phyloP scores from a whole-genome alignment of 2,329 filamentous ascomycete species.

The Colletotrichum godetiae region DNA sequence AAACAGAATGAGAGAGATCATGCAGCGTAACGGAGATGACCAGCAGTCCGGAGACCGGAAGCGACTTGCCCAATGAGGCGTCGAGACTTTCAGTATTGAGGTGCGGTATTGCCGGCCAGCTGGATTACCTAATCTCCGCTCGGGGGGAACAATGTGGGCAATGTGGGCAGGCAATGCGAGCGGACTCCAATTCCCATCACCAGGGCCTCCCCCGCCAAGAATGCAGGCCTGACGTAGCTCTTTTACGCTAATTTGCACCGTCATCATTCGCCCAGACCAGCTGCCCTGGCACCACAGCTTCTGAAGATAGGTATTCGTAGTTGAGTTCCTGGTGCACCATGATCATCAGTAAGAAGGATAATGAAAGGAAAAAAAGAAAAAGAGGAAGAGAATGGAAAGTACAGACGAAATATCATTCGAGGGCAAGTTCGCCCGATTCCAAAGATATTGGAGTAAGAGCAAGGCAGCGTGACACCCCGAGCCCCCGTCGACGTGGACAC shows the following conservation, averaged over 20 bases:
- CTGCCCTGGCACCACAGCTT: neutral
- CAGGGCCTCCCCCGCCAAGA: slow-evolving; percentile 8
- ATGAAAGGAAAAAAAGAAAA: neutral
- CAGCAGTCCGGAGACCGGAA: neutral
- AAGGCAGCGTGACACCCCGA: neutral
- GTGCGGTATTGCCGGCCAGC: neutral
- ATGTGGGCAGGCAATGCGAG: neutral
- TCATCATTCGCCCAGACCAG: slow-evolving; percentile 20
- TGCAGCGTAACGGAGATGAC: neutral
- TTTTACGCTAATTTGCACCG: slow-evolving; percentile 12
- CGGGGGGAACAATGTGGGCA: no score
- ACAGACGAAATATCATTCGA: neutral
- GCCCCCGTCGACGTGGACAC: neutral
- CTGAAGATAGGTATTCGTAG: neutral
- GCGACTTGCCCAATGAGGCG: neutral
- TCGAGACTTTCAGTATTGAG: neutral
- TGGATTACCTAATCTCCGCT: slow-evolving; percentile 9
- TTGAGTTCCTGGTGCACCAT: neutral
- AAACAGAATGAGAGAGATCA: no score
- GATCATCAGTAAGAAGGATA: neutral
- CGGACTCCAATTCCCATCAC: neutral
- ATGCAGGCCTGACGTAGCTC: slow-evolving; percentile 27
- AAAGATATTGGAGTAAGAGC: neutral
- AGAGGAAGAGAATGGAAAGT: no score
- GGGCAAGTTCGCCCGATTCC: neutral